phyloP scores from a whole-genome alignment of 2,329 filamentous ascomycete genomes.

The Beauveria caledonica region DNA sequence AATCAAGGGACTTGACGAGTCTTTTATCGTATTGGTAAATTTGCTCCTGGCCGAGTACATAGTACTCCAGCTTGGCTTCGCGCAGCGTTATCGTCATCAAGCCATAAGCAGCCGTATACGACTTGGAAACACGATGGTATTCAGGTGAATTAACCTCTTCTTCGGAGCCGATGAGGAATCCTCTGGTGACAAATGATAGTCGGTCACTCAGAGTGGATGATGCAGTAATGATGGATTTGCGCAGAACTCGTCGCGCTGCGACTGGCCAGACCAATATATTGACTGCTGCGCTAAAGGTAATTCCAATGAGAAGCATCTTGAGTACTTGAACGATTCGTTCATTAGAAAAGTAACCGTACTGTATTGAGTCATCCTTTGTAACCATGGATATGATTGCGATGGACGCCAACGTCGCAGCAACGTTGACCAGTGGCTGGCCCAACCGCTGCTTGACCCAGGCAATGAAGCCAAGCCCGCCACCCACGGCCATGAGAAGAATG shows the following conservation, averaged over 20 bases:
- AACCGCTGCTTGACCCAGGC: slow-evolving; percentile 80
- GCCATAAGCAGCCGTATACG: slow-evolving; percentile 59
- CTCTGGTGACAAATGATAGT: slow-evolving; percentile 68
- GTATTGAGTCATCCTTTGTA: slow-evolving; percentile 84
- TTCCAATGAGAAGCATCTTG: slow-evolving; percentile 76
- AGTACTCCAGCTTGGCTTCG: slow-evolving; percentile 87
- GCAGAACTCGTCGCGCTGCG: slow-evolving; percentile 66
- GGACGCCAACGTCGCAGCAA: slow-evolving; percentile 76
- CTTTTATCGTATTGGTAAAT: slow-evolving; percentile 72
- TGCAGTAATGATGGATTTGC: slow-evolving; percentile 61
- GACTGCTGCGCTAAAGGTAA: slow-evolving; percentile 60
- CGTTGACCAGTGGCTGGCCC: slow-evolving; percentile 72
- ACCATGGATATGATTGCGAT: slow-evolving; percentile 84
- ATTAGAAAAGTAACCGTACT: slow-evolving; percentile 71
- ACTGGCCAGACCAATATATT: slow-evolving; percentile 72
- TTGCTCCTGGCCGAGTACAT: slow-evolving; percentile 67
- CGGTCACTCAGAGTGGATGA: slow-evolving; percentile 73
- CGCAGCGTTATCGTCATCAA: slow-evolving; percentile 68
- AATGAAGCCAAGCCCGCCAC: slow-evolving; percentile 77
- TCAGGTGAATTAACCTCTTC: slow-evolving; percentile 61
- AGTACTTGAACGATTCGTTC: slow-evolving; percentile 75
- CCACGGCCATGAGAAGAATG: slow-evolving; percentile 75
- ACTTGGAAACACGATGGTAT: slow-evolving; percentile 53
- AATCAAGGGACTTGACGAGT: slow-evolving; percentile 77
- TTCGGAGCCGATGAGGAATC: slow-evolving; percentile 77